phyloP scores from a whole-genome alignment of 2,329 filamentous ascomycete species.

The Fusarium sp. region DNA sequence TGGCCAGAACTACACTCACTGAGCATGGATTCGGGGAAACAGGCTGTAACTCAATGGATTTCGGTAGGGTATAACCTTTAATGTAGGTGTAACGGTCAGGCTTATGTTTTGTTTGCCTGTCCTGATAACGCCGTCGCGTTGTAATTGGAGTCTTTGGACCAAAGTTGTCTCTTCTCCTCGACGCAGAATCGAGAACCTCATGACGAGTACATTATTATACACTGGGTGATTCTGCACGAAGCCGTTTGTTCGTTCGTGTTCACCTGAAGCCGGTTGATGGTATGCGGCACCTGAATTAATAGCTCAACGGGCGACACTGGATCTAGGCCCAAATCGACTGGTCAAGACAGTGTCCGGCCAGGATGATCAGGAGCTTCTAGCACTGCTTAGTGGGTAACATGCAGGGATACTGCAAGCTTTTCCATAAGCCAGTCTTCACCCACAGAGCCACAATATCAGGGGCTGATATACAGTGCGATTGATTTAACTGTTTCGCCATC shows the following conservation, averaged over 20 bases:
- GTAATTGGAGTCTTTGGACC: not conserved
- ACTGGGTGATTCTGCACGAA: not conserved
- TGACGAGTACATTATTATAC: not conserved
- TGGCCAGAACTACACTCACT: conserved; percentile 4
- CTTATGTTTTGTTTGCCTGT: not conserved
- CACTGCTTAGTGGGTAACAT: conserved; percentile 25
- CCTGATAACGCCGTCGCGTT: not conserved
- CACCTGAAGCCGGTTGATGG: conserved; percentile 36
- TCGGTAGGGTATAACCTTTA: conserved; percentile 1
- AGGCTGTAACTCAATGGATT: conserved; percentile 10
- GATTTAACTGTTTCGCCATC: conserved; percentile 41
- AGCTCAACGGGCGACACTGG: not conserved
- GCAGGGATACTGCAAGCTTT: conserved; percentile 15
- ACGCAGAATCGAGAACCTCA: not conserved
- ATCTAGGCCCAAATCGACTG: not conserved
- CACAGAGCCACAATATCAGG: conserved; percentile 28
- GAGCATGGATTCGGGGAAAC: conserved; percentile 13
- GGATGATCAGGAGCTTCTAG: conserved; percentile 23
- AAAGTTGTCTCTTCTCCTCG: not conserved
- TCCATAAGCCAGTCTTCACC: conserved; percentile 4
- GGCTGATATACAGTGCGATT: conserved; percentile 30
- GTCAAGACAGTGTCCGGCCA: conserved; percentile 17
- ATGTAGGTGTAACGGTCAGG: not conserved
- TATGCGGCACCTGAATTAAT: conserved; percentile 29
- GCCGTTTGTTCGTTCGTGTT: conserved; percentile 29